These are phyloP conservation scores for Sungouiozyma intestinalis DNA, from an alignment of 805 yeast genomes.

Conservation along the genomic window DNA sequence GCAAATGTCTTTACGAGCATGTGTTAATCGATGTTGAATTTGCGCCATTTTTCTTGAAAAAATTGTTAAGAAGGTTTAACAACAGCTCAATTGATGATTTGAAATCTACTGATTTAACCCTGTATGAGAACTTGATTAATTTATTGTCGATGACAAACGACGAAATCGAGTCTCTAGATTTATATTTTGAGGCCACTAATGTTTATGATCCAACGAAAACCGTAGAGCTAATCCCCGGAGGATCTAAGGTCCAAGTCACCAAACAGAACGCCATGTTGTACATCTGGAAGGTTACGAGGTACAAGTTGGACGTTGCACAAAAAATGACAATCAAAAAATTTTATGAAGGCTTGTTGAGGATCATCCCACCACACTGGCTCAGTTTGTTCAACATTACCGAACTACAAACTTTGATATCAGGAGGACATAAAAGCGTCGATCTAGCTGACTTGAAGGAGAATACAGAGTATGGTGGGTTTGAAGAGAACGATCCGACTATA, in stretches of 20 bases:
- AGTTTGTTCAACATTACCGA: constrained; percentile 78
- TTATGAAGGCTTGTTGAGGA: constrained; percentile 50
- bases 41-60: constrained; percentile 74
- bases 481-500: constrained; percentile 48
- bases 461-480: constrained; percentile 57
- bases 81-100: constrained; percentile 64
- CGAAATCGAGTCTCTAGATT: constrained; percentile 44
- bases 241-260: constrained; percentile 47
- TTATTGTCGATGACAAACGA: constrained; percentile 43
- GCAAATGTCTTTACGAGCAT: constrained; percentile 80
- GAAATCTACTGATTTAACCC: constrained; percentile 53
- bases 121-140: constrained; percentile 56
- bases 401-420: constrained; percentile 74
- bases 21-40: constrained; percentile 73
- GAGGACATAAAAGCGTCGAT: constrained; percentile 61
- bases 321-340: constrained; percentile 20
- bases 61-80: constrained; percentile 41
- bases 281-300: constrained; percentile 67
- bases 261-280: constrained; percentile 56
- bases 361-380: constrained; percentile 68
- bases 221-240: constrained; percentile 53
- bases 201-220: constrained; percentile 30
- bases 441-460: constrained; percentile 55
- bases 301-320: constrained; percentile 46
- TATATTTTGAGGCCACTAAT: constrained; percentile 58